These are phyloP conservation scores for Leishmania turanica DNA, from an alignment of 208 protist genomes.

Conservation along the genomic window DNA sequence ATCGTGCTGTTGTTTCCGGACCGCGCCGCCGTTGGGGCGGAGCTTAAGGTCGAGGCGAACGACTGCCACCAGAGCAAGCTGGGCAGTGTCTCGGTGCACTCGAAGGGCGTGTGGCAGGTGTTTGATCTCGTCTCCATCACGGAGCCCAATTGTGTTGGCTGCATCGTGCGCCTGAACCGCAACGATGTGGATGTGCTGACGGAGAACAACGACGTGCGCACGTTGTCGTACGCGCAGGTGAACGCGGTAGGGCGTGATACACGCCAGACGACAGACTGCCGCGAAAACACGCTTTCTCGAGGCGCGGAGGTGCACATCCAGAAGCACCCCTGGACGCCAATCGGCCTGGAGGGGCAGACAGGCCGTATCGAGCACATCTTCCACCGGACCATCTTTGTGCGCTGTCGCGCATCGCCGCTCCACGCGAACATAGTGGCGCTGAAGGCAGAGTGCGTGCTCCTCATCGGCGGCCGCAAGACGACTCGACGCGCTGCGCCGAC, in stretches of 20 bases:
- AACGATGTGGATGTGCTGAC: conserved; percentile 83
- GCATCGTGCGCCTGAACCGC: conserved; percentile 70
- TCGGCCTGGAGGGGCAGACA: conserved; percentile 68
- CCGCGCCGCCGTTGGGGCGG: conserved; percentile 49
- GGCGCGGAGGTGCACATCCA: conserved; percentile 81
- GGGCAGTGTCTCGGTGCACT: conserved; percentile 65
- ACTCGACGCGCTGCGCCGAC: conserved; percentile 31
- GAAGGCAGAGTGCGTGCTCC: conserved; percentile 60
- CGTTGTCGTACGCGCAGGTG: conserved; percentile 71
- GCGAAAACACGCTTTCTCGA: conserved; percentile 77
- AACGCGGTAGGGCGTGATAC: conserved; percentile 50
- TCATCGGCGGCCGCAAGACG: conserved; percentile 77
- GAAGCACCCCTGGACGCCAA: conserved; percentile 55
- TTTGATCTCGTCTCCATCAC: conserved; percentile 85
- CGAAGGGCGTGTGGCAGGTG: conserved; percentile 63
- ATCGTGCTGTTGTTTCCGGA: conserved; percentile 83
- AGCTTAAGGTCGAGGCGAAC: conserved; percentile 78
- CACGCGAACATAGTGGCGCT: conserved; percentile 83
- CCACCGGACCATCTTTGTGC: conserved; percentile 82
- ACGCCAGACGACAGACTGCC: conserved; percentile 69
- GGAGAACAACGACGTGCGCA: conserved; percentile 76
- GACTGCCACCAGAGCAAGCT: conserved; percentile 90
- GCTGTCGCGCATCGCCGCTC: conserved; percentile 59
- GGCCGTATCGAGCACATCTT: conserved; percentile 88
- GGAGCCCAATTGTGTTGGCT: conserved; percentile 71